Percentiles rank a stretch among this genome's conserved stretches.
phyloP scores from a whole-genome alignment of 495 filamentous ascomycete species.

The Terfezia claveryi region DNA sequence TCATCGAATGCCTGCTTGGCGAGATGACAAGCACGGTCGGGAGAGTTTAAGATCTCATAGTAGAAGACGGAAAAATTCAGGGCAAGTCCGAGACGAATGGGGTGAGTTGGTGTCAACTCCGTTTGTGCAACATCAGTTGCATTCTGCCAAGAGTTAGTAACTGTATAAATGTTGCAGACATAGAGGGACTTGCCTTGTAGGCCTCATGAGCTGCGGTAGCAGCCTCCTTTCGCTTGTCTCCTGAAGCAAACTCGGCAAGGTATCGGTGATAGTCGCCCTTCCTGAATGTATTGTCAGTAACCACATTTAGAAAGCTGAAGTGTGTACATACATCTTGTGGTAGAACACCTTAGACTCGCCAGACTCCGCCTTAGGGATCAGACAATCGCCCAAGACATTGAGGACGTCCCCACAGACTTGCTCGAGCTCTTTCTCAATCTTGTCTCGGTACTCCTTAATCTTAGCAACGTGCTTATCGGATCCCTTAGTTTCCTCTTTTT shows the following conservation, averaged over 20 bases:
- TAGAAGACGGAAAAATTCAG: conserved; percentile 99
- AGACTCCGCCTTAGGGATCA: conserved; percentile 94
- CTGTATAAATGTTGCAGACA: neutral
- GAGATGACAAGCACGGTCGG: conserved; percentile 93
- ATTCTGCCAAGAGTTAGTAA: conserved; percentile 34
- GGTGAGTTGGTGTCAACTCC: conserved; percentile 93
- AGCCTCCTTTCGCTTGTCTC: conserved; percentile 95
- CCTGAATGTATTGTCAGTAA: conserved; percentile 31
- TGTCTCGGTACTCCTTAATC: conserved; percentile 95
- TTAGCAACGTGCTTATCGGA: conserved; percentile 88
- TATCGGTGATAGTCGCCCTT: conserved; percentile 99
- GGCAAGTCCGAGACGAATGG: conserved; percentile 92
- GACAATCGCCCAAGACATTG: conserved; percentile 77
- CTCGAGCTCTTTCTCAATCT: conserved; percentile 96
- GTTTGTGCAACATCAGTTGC: conserved; percentile 96
- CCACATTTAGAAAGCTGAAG: neutral
- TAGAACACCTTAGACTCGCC: conserved; percentile 99
- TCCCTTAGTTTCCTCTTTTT: conserved; percentile 99
- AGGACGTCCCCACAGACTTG: conserved; percentile 97
- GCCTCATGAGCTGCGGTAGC: conserved; percentile 93
- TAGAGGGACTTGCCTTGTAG: conserved; percentile 54
- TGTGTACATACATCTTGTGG: conserved; percentile 85
- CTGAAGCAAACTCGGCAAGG: conserved; percentile 93
- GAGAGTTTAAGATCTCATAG: conserved; percentile 99
- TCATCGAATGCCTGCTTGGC: conserved; percentile 99